Conservation (phyloP, 176 grass and related monocot species). For the Rhynchospora pubera region DNA sequence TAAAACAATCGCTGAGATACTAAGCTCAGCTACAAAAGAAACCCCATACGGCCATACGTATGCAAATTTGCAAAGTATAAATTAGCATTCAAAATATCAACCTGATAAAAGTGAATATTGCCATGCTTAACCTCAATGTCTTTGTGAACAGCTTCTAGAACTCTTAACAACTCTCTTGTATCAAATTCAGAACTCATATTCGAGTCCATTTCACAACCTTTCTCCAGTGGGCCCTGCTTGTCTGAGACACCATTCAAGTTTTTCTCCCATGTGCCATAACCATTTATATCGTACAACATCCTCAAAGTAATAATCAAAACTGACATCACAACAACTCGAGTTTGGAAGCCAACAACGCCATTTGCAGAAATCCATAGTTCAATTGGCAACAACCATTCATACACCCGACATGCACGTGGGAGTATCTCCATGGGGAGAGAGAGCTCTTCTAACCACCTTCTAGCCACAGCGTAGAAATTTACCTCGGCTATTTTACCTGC, state of each 20-base stretch:
- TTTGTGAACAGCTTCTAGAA: slow-evolving; percentile 51
- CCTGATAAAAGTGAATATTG: slow-evolving; percentile 37
- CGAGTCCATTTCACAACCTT: slow-evolving; percentile 26
- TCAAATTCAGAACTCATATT: slow-evolving; percentile 32
- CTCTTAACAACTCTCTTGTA: slow-evolving; percentile 42
- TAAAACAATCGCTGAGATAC: not conserved
- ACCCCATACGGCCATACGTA: not conserved
- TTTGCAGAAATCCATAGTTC: slow-evolving; percentile 72
- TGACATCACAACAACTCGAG: slow-evolving; percentile 74
- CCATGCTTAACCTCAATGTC: slow-evolving; percentile 51
- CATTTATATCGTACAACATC: slow-evolving; percentile 64
- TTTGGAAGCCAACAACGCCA: slow-evolving; percentile 38
- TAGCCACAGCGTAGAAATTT: slow-evolving; percentile 77
- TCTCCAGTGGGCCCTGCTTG: slow-evolving; percentile 16
- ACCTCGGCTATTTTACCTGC: slow-evolving; percentile 58
- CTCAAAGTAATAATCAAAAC: slow-evolving; percentile 66
- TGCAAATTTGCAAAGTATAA: not conserved
- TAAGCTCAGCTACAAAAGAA: not conserved
- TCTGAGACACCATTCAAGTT: slow-evolving; percentile 27
- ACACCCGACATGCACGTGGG: slow-evolving; percentile 51
- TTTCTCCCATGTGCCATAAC: slow-evolving; percentile 82
- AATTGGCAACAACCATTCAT: slow-evolving; percentile 68
- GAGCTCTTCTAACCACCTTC: slow-evolving; percentile 50
- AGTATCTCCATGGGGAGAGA: slow-evolving; percentile 53
- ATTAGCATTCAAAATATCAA: not conserved